Base-by-base conservation (phyloP, 2,329 filamentous ascomycete species). In the Xylaria sp. region DNA sequence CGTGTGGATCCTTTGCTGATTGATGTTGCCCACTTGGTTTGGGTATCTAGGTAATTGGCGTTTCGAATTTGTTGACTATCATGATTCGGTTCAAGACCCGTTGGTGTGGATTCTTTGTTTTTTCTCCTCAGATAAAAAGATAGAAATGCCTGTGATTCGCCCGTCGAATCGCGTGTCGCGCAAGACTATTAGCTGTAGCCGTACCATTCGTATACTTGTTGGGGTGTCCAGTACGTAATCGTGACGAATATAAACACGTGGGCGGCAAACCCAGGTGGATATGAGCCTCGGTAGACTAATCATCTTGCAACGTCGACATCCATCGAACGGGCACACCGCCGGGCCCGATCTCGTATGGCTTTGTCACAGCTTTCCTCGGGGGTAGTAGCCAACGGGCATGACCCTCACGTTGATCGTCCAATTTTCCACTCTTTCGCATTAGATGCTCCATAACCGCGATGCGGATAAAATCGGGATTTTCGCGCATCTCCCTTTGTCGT, bases 391-490 rank as follows among this genome's bases (percentile, higher is more conserved):
- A 90, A 55, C 87, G 85, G n/a, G 89, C 89, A 57, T 89, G 85
- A 32, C 89, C 89, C n/a, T 89, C 88, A 63, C 85, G 85, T 70
- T 88, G 85, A 73, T 89, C 87, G 72, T 90, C 88, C 60, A 91
- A 81, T 77, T 91, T 91, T 72, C 89, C 89, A 50, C 82, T 82
- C 74, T 86, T 87, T 64, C 89, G 86, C 89, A 91, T 91, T 13
- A 89, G 86, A 86, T 91, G 91, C 75, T 91, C 89, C 85, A 91
- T 88, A 59, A 91, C 89, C 41, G 89, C 89, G 63, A 91, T 87
- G 72, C 89, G 86, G 75, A 91, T 91, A 74, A 91, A 91, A 74
- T 91, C 89, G 46, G 89, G 85, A 72, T 91, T 91, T 77, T 91
- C 89, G 34, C 89, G 87, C 82, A 90, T 86, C 77, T 91, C 89